phyloP scores from a whole-genome alignment of 148 eudicot species.

The Gaultheria prostrata region DNA sequence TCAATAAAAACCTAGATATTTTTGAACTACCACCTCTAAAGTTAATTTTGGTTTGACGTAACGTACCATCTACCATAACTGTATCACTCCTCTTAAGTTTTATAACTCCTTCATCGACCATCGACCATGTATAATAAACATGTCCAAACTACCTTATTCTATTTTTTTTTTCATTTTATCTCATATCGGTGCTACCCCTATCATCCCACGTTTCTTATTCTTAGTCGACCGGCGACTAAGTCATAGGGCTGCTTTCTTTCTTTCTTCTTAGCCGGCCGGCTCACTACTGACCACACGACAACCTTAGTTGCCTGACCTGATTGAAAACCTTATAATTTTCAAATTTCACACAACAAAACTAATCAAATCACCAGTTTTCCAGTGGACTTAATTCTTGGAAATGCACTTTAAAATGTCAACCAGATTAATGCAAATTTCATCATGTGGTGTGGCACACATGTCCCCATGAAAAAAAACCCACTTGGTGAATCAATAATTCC shows the following conservation, averaged over 20 bases:
- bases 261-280: too few relatives aligned
- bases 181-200: neutral
- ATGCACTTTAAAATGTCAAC: neutral
- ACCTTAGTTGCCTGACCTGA: too few relatives aligned
- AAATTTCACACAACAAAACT: neutral
- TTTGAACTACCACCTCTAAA: neutral
- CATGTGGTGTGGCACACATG: neutral
- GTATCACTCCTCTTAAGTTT: neutral
- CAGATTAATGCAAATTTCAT: neutral
- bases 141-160: neutral
- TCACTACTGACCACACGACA: too few relatives aligned
- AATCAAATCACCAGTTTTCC: neutral
- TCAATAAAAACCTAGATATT: neutral
- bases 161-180: neutral
- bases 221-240: too few relatives aligned
- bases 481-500: neutral
- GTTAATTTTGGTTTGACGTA: neutral
- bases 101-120: too few relatives aligned
- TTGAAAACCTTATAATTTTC: neutral
- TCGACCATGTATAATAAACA: too few relatives aligned
- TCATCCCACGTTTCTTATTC: neutral
- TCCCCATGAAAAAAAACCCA: neutral
- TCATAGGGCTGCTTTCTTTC: too few relatives aligned
- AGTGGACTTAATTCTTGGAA: neutral
- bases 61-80: neutral